Evolutionary conservation across 495 filamentous ascomycete species (phyloP), one percentile per base, ranked within the genome.

Genomic region (Xylaria curta): DNA sequence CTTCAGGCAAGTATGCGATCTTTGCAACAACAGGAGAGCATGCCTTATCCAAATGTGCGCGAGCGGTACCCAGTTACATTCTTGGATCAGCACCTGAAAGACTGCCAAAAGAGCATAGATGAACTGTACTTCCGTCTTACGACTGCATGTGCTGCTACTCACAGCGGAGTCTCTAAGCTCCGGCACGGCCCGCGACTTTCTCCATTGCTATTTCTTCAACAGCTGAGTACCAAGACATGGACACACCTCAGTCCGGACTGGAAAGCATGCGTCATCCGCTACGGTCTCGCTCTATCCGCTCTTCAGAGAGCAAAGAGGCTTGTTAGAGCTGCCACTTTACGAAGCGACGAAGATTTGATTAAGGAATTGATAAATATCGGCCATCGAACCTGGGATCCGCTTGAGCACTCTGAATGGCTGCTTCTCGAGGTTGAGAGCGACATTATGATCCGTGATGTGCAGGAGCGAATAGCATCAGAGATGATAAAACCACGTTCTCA

Each of bases 391-490:
- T 90, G 88, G 86, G 71, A 85, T 46, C 87, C 87, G 0, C n/a
- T 74, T 9, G 65, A 82, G 0, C 80, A 82, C 54, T 86, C 89
- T 0, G 90, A 93, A 38, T 88, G 80, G 72, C 76, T 93, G 1
- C 79, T 93, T 8, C 73, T 94, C 0, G 89, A 93, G 69, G 78
- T 92, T 24, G 91, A 94, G 56, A 87, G 85, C 44, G 84, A 87
- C 28, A 81, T 94, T 26, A 76, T 87, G 13, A 90, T 93, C 44
- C 88, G 91, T 1, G 77, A 82, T 21, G 87, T 89, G 0, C 92
- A 94, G 73, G 78, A 82, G 5, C 72, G 84, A 4, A 88, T 93
- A 54, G 88, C 91, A 0, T 40, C 60, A 3, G 78, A 84, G 62
- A 93, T 93, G 90, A 86, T 83, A 12, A 56, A 63, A 0, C 90